Base-by-base conservation (phyloP, 1,284 basidiomycete species). In the Trametes polyzona region DNA sequence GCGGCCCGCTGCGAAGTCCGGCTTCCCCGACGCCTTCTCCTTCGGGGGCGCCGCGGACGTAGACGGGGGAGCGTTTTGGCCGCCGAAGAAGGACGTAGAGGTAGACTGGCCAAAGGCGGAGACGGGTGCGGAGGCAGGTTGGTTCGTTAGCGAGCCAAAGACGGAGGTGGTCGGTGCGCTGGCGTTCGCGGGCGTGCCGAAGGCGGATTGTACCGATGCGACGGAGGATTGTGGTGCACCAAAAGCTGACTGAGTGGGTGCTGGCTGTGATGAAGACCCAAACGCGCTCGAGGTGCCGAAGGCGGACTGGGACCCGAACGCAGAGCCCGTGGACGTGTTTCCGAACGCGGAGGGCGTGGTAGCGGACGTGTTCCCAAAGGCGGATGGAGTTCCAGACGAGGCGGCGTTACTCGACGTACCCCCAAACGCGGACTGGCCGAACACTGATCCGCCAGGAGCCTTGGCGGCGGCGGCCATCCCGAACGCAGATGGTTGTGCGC, bases 1-100 rank as follows among this genome's bases (percentile, higher is more conserved):
- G 36, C 57, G 59, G 24, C 75, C 73, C 2, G 71, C 64, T 16
- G 69, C 70, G 64, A 85, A 83, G 60, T 80, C 80, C 2, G 79
- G 80, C 36, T 69, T 67, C 37, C 61, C 61, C 9, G 68, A 55
- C 29, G 55, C 41, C n/a, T 55, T 61, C 21, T 21, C 17, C 8
- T 30, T 24, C 19, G 48, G n/a, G n/a, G n/a, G 17, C 11, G 37
- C 27, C 7, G 52, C 17, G 19, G 51, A 29, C 12, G 56, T 42
- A n/a, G n/a, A n/a, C 33, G 57, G 37, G 21, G 53, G 54, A 9
- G 57, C n/a, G 32, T 54, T 19, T 19, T 57, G 47, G 14, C 55
- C 59, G 52, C 63, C 62, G 21, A 62, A 59, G 26, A 65, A 65
- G 14, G 58, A 21, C 50, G 57, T 32, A 26, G 61, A 14, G 55